These are phyloP conservation scores for Colletotrichum liaoningense DNA, from an alignment of 2,329 filamentous ascomycete species.

Conservation along the genomic window DNA sequence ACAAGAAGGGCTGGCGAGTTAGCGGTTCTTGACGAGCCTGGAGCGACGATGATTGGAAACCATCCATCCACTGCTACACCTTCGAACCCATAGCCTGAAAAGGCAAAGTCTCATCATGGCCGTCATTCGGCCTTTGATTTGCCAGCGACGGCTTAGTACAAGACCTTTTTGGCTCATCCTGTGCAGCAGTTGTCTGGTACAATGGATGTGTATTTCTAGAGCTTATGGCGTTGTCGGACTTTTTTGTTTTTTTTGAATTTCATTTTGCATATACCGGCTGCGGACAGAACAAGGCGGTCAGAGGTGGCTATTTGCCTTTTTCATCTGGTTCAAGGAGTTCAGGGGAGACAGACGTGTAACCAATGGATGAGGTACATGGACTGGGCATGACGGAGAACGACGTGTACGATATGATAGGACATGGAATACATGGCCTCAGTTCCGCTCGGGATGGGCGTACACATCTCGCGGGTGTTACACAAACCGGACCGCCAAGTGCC, in stretches of 20 bases:
- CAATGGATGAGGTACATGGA: too few relatives aligned
- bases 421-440: background rate
- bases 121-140: too few relatives aligned
- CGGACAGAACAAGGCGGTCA: background rate
- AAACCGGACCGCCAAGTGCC: background rate
- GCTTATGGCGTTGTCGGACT: slow-evolving; percentile 13
- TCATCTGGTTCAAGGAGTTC: background rate
- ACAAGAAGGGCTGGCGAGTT: slow-evolving; percentile 30
- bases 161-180: too few relatives aligned
- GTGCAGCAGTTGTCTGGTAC: background rate
- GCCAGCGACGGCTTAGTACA: too few relatives aligned
- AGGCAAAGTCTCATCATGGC: background rate
- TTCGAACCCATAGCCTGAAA: background rate
- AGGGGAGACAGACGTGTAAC: background rate
- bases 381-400: background rate
- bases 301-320: background rate
- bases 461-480: background rate
- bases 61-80: background rate
- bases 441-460: background rate
- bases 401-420: background rate
- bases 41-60: background rate
- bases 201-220: background rate
- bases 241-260: background rate
- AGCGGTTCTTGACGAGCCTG: background rate
- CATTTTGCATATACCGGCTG: background rate